A percentile compares a stretch with the other conserved stretches of the same genome.
Conservation (phyloP, 345 rosid species). For the Ailanthus altissimus region DNA sequence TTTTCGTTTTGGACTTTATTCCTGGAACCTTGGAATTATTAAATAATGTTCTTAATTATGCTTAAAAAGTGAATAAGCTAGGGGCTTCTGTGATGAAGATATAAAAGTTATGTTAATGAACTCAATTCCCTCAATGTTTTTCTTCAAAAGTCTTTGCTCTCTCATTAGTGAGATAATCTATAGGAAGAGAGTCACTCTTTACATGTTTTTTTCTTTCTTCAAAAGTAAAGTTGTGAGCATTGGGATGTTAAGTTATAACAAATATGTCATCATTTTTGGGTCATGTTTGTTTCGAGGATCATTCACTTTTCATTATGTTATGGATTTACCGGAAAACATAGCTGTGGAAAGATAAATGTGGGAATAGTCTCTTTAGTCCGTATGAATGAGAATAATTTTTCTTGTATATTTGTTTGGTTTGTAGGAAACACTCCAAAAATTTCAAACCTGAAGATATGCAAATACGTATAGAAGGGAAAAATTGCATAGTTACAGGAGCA, state of each 20-base stretch:
- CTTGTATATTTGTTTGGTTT: constrained; percentile 16
- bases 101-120: too few relatives aligned
- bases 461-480: constrained; percentile 58
- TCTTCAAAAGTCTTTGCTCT: neutral
- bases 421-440: constrained; percentile 70
- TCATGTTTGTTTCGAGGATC: neutral
- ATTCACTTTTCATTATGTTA: neutral
- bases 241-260: too few relatives aligned
- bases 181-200: neutral
- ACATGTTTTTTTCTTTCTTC: too few relatives aligned
- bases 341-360: constrained; percentile 5
- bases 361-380: neutral
- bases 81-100: too few relatives aligned
- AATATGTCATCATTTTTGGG: too few relatives aligned
- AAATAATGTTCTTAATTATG: neutral
- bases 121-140: too few relatives aligned
- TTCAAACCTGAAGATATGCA: constrained; percentile 75
- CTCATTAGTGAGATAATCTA: neutral
- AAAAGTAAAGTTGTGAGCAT: too few relatives aligned
- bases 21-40: neutral
- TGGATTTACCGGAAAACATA: neutral
- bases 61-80: neutral
- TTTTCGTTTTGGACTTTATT: too few relatives aligned
- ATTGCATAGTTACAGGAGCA: constrained; percentile 91
- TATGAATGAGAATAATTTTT: neutral